Evolutionary conservation across 306 rosid genomes (phyloP).

Genomic region (Cucumis hystrix): DNA sequence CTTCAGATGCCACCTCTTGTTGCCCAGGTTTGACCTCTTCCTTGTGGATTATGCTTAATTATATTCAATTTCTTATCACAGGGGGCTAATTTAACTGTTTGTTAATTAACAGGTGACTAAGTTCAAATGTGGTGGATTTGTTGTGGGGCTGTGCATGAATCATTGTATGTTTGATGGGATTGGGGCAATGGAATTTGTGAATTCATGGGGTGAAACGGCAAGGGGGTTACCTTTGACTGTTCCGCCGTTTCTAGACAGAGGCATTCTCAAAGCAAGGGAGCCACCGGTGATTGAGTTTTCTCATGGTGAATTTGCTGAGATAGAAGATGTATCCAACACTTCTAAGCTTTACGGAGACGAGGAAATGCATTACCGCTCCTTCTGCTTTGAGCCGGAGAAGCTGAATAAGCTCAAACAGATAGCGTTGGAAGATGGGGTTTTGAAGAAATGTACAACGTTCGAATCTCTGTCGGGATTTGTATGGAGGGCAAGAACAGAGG

Average conservation of each 20-base stretch:
- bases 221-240: constrained; percentile 44
- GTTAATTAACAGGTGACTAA: constrained; percentile 38
- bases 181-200: constrained; percentile 55
- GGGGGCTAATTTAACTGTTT: neutral
- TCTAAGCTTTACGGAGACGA: constrained; percentile 33
- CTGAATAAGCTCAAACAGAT: constrained; percentile 41
- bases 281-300: constrained; percentile 46
- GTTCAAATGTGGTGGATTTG: constrained; percentile 78
- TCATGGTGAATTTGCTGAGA: constrained; percentile 53
- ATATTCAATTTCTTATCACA: neutral
- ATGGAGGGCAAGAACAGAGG: constrained; percentile 61
- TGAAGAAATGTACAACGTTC: constrained; percentile 43
- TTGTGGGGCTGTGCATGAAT: constrained; percentile 39
- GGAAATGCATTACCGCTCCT: constrained; percentile 34
- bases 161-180: constrained; percentile 69
- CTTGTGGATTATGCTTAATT: neutral
- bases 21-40: constrained; percentile 40
- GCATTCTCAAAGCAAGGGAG: constrained; percentile 46
- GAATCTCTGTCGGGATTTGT: constrained; percentile 72
- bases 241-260: constrained; percentile 48
- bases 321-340: constrained; percentile 48
- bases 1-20: constrained; percentile 71
- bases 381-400: constrained; percentile 40
- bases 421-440: constrained; percentile 40
- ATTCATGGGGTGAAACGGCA: constrained; percentile 58